A percentile compares a stretch with the other conserved stretches of the same genome.
Evolutionary conservation across 1,284 basidiomycete species (phyloP).

Genomic region (Ceratobasidium sp.): DNA sequence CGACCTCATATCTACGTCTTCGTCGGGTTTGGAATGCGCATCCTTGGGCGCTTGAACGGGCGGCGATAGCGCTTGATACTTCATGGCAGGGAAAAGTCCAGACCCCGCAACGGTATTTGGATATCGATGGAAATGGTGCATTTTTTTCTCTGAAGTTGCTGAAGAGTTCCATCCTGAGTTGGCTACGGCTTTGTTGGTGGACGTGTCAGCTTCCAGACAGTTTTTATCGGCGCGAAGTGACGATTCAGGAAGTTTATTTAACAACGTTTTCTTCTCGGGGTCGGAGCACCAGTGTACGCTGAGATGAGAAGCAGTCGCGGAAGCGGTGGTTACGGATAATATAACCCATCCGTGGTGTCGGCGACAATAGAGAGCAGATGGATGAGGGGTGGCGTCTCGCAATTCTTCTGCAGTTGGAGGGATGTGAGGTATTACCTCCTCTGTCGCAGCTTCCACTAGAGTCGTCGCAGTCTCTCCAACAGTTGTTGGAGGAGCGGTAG

Average conservation of each 20-base stretch:
- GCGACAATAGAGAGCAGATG: slow-evolving; percentile 78
- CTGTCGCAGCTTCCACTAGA: neutral
- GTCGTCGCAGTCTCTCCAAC: neutral
- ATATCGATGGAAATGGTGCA: slow-evolving; percentile 81
- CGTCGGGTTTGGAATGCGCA: slow-evolving; percentile 55
- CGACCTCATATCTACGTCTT: slow-evolving; percentile 53
- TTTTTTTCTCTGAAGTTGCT: slow-evolving; percentile 61
- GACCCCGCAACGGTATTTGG: slow-evolving; percentile 67
- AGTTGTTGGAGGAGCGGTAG: neutral
- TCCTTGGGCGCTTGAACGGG: neutral
- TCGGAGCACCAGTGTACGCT: slow-evolving; percentile 55
- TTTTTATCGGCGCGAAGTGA: slow-evolving; percentile 27
- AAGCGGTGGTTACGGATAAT: slow-evolving; percentile 1
- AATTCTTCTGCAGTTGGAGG: slow-evolving; percentile 65
- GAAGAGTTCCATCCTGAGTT: slow-evolving; percentile 56
- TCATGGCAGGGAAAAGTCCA: slow-evolving; percentile 64
- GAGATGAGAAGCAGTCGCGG: slow-evolving; percentile 47
- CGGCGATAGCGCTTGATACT: neutral
- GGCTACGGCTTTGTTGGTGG: slow-evolving; percentile 52
- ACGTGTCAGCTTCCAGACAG: slow-evolving; percentile 46
- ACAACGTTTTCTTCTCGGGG: slow-evolving; percentile 13
- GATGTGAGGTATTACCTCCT: slow-evolving; percentile 42
- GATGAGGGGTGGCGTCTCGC: slow-evolving; percentile 71
- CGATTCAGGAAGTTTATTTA: slow-evolving; percentile 25
- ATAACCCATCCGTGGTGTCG: slow-evolving; percentile 73